These are phyloP conservation scores for Solanum pinnatisectum DNA, from an alignment of 257 asterid genomes.

Conservation along the genomic window DNA sequence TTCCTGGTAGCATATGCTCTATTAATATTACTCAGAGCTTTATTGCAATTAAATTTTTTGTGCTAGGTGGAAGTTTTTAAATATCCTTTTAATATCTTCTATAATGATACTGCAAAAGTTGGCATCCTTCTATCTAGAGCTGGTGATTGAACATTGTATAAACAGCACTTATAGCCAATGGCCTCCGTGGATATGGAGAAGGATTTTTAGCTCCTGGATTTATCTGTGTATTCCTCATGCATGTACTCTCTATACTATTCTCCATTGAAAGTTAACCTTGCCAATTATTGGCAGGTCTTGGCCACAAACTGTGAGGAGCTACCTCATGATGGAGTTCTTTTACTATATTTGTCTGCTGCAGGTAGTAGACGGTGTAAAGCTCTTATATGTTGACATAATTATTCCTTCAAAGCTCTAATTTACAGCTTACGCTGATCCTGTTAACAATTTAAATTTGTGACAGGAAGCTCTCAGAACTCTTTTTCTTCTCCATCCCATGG, in stretches of 20 bases:
- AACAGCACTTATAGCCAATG: not conserved
- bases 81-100: not conserved
- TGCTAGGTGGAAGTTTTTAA: not conserved
- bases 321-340: slow-evolving; percentile 79
- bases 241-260: not conserved
- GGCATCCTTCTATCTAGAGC: not conserved
- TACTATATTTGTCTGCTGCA: slow-evolving; percentile 73
- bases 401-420: not conserved
- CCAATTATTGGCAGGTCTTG: slow-evolving; percentile 54
- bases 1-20: not conserved
- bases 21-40: not conserved
- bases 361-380: slow-evolving; percentile 29
- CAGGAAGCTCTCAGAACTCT: slow-evolving; percentile 47
- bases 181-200: not conserved
- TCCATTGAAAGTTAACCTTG: not conserved
- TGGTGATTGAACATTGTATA: not conserved
- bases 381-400: not conserved
- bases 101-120: not conserved
- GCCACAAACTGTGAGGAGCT: slow-evolving; percentile 93
- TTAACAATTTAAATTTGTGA: slow-evolving; percentile 10
- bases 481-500: slow-evolving; percentile 45
- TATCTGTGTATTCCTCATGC: not conserved
- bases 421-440: slow-evolving; percentile 6
- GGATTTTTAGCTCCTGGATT: not conserved
- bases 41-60: not conserved